These are phyloP conservation scores for Phytopythium helicoides DNA, from an alignment of 352 stramenopile genomes.

Conservation along the genomic window DNA sequence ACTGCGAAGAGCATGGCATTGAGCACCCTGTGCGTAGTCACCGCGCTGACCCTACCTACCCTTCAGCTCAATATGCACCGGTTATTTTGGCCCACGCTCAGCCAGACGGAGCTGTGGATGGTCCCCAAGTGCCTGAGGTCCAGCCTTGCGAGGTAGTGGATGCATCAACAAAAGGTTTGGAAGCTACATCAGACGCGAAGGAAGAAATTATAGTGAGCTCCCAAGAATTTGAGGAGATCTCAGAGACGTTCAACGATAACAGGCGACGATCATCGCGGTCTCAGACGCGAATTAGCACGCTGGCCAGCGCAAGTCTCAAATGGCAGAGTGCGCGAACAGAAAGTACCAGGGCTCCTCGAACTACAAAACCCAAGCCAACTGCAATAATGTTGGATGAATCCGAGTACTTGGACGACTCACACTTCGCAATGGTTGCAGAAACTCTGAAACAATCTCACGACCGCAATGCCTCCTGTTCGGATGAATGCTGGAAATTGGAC, in stretches of 20 bases:
- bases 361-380: conserved; percentile 21
- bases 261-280: conserved; percentile 55
- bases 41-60: conserved; percentile 65
- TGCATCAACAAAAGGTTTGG: not conserved
- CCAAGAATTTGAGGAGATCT: conserved; percentile 3
- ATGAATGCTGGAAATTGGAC: conserved; percentile 40
- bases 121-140: not conserved
- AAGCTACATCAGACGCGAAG: conserved; percentile 8
- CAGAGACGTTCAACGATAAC: conserved; percentile 19
- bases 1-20: conserved; percentile 90
- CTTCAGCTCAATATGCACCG: conserved; percentile 38
- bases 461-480: conserved; percentile 29
- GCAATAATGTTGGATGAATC: conserved; percentile 41
- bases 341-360: conserved; percentile 19
- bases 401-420: conserved; percentile 66
- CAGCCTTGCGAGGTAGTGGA: not conserved
- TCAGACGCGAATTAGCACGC: conserved; percentile 49
- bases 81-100: conserved; percentile 10
- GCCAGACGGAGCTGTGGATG: not conserved
- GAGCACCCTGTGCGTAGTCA: conserved; percentile 61
- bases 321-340: conserved; percentile 21
- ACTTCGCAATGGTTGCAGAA: conserved; percentile 34
- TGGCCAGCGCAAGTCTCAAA: conserved; percentile 53
- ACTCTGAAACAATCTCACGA: conserved; percentile 43
- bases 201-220: conserved; percentile 8